phyloP scores from a whole-genome alignment of 805 yeast genomes.

The Saturnispora serradocipensis region DNA sequence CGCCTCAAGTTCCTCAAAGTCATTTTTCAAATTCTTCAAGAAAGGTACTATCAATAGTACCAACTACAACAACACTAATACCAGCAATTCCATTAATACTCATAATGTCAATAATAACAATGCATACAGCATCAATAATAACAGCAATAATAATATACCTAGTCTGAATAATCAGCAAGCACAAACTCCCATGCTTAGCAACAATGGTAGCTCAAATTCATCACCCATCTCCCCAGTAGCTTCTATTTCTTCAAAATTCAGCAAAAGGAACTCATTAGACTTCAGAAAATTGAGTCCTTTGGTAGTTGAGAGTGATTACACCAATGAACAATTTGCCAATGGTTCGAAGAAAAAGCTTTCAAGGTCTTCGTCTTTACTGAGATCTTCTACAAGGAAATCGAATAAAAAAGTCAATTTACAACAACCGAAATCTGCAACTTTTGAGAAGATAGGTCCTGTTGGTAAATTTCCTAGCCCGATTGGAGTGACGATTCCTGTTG shows the following conservation, averaged over 20 bases:
- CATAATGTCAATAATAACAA: too few species aligned
- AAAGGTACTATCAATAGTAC: slow-evolving; percentile 10
- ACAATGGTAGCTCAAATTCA: background rate
- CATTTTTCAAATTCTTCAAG: slow-evolving; percentile 26
- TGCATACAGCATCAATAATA: too few species aligned
- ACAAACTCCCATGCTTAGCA: background rate
- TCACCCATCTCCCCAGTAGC: slow-evolving; percentile 5
- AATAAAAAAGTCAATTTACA: background rate
- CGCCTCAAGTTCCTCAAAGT: slow-evolving; percentile 22
- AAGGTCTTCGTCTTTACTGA: slow-evolving; percentile 1
- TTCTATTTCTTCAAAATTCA: slow-evolving; percentile 1
- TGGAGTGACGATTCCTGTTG: slow-evolving; percentile 28
- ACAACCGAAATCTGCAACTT: slow-evolving; percentile 12
- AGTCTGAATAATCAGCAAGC: background rate
- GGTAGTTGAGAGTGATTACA: background rate
- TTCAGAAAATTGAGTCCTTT: slow-evolving; percentile 1
- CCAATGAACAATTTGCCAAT: background rate
- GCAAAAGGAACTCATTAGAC: background rate
- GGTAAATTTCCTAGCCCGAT: slow-evolving; percentile 28
- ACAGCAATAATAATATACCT: background rate
- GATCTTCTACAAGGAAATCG: background rate
- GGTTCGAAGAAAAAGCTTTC: slow-evolving; percentile 2
- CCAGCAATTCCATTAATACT: background rate
- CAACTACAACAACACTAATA: background rate
- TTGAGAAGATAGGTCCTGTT: slow-evolving; percentile 29